A percentile compares a stretch with the other conserved stretches of the same genome.
Evolutionary conservation across 1,284 basidiomycete genomes (phyloP).

Genomic region (Naganishia liquefaciens): DNA sequence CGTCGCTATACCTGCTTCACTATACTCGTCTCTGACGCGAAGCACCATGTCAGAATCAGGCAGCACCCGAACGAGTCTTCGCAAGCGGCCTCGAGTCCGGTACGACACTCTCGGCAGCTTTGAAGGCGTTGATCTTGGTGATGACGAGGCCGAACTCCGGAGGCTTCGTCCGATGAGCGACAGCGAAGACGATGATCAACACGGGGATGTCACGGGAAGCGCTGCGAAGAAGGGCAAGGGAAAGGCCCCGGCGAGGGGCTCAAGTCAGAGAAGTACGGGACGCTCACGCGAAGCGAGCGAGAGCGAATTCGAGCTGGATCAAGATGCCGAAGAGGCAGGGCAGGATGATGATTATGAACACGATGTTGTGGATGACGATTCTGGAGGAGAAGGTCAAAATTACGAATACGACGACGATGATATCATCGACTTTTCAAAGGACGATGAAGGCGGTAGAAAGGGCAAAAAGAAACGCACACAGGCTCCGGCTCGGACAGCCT

Average conservation of each 20-base stretch:
- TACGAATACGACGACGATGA: constrained; percentile 27
- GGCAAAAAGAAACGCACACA: constrained; percentile 5
- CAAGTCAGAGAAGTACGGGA: neutral
- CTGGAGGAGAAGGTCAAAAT: constrained; percentile 6
- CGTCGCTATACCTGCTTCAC: no score
- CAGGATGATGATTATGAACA: constrained; percentile 17
- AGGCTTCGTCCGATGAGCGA: constrained; percentile 13
- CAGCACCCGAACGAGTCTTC: constrained; percentile 13
- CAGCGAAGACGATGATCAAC: constrained; percentile 4
- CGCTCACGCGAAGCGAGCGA: constrained; percentile 13
- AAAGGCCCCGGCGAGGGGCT: constrained; percentile 1
- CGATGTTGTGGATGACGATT: constrained; percentile 11
- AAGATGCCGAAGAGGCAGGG: constrained; percentile 10
- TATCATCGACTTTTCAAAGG: constrained; percentile 6
- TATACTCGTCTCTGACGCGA: no score
- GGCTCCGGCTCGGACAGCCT: neutral
- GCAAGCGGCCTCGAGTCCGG: constrained; percentile 14
- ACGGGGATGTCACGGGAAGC: neutral
- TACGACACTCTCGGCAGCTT: constrained; percentile 25
- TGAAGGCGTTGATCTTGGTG: constrained; percentile 23
- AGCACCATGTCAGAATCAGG: constrained; percentile 17
- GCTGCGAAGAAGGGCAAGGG: constrained; percentile 12
- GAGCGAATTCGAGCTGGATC: constrained; percentile 27
- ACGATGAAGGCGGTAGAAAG: constrained; percentile 7
- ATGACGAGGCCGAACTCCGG: constrained; percentile 13